phyloP scores from a whole-genome alignment of 2,329 filamentous ascomycete genomes.

The Paradendryphiella salina region DNA sequence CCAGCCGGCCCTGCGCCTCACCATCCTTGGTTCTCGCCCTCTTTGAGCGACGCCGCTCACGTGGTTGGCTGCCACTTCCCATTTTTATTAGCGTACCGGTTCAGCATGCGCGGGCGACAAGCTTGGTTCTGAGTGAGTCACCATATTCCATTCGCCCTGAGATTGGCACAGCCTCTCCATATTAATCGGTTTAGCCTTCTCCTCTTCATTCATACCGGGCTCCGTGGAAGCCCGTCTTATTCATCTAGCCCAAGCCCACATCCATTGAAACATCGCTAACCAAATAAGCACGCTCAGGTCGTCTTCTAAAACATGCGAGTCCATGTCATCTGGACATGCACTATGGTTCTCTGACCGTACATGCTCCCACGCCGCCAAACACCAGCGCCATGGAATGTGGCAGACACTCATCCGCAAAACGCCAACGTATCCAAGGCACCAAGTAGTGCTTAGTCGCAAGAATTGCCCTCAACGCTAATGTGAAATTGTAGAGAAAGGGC shows the following conservation, averaged over 20 bases:
- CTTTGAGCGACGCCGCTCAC: background rate
- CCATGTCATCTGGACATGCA: slow-evolving; percentile 12
- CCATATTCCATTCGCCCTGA: background rate
- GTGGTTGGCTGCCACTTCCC: slow-evolving; percentile 1
- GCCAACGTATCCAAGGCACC: slow-evolving; percentile 9
- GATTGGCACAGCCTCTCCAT: slow-evolving; percentile 2
- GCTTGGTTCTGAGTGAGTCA: slow-evolving; percentile 8
- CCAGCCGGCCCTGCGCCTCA: background rate
- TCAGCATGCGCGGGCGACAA: background rate
- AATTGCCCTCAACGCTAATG: slow-evolving; percentile 8
- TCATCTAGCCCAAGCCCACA: slow-evolving; percentile 8
- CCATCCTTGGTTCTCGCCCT: background rate
- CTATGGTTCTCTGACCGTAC: slow-evolving; percentile 16
- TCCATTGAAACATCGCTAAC: slow-evolving; percentile 8
- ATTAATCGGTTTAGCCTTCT: slow-evolving; percentile 11
- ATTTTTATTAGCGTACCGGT: background rate
- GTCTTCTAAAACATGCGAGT: slow-evolving; percentile 17
- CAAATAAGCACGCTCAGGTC: slow-evolving; percentile 1
- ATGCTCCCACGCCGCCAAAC: slow-evolving; percentile 9
- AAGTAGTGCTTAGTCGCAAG: slow-evolving; percentile 5
- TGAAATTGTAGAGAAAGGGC: slow-evolving; percentile 7
- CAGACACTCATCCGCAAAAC: slow-evolving; percentile 9
- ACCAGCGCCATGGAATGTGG: slow-evolving; percentile 5
- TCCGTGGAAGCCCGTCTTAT: slow-evolving; percentile 2
- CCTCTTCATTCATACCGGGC: background rate